Evolutionary conservation across 345 rosid genomes (phyloP), one percentile per base, ranked within the genome.

Genomic region (Syzygium grande): DNA sequence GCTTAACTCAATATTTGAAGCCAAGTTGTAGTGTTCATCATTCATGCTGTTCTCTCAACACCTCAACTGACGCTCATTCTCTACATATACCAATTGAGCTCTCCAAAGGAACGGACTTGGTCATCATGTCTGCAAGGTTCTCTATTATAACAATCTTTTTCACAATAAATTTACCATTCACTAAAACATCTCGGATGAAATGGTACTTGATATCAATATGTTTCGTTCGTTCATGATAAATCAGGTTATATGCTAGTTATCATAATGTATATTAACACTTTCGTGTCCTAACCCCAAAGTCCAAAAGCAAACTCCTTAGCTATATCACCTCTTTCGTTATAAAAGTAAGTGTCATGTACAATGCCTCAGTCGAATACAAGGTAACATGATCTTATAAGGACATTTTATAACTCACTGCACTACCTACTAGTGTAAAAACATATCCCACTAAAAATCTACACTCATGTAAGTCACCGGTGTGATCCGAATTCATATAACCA

Each of bases 41-140:
- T 59, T 0, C 30, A 59, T 59, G 3, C 12, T 58, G 11, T 3
- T 58, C 2, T 10, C 27, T 10, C 14, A 25, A 58, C 25, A 0
- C 7, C 6, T 23, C n/a, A 0, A 58, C 0, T 5, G 6, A 5
- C 13, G 11, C 2, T 58, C 6, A 25, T 13, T 58, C 29, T 58
- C 63, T 23, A 25, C 6, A 11, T 0, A 58, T 6, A 10, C n/a
- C 14, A 11, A 11, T 2, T 25, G 6, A 58, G 29, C 11, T 58
- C 29, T 10, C 25, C 14, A 58, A 10, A 58, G 14, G 29, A 58
- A 58, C 2, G 13, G 11, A n/a, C 63, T 58, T 58, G 23, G 63
- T 58, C 63, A 58, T 23, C 13, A 58, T 25, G 63, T 58, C n/a
- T 1, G 1, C 1, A 5, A n/a, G 29, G 63, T 58, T 58, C 29